These are phyloP conservation scores for Alternaria atra DNA, from an alignment of 2,329 filamentous ascomycete species.

Conservation along the genomic window DNA sequence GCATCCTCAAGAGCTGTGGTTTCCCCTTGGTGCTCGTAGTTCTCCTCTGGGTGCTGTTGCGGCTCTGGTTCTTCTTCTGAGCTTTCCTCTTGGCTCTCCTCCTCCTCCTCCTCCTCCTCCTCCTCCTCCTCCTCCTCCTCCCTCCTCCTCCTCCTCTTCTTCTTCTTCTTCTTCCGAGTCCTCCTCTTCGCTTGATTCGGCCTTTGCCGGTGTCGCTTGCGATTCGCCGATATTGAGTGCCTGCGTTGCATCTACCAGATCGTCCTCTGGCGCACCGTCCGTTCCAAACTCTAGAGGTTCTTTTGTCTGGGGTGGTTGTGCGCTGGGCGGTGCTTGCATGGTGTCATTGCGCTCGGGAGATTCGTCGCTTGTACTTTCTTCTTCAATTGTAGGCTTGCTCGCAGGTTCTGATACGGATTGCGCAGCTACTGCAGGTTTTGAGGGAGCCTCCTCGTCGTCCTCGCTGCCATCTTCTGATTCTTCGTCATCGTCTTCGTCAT, in stretches of 20 bases:
- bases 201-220: slow-evolving; percentile 1
- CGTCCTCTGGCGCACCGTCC: slow-evolving; percentile 20
- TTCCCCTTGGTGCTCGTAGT: slow-evolving; percentile 60
- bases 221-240: slow-evolving; percentile 23
- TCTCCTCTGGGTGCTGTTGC: slow-evolving; percentile 38
- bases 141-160: slow-evolving; percentile 41
- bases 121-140: slow-evolving; percentile 52
- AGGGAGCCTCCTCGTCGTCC: slow-evolving; percentile 15
- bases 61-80: slow-evolving; percentile 19
- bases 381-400: slow-evolving; percentile 11
- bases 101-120: slow-evolving; percentile 31
- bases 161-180: slow-evolving; percentile 43
- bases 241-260: slow-evolving; percentile 26
- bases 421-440: slow-evolving; percentile 10
- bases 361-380: slow-evolving; percentile 9
- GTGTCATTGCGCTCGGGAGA: slow-evolving; percentile 42
- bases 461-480: slow-evolving; percentile 16
- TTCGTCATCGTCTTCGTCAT: slow-evolving; percentile 29
- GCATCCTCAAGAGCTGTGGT: slow-evolving; percentile 57
- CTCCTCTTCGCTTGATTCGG: slow-evolving; percentile 24
- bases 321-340: slow-evolving; percentile 40
- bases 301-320: slow-evolving; percentile 14
- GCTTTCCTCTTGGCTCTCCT: slow-evolving; percentile 47
- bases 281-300: slow-evolving; percentile 13
- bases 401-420: slow-evolving; percentile 9